Evolutionary conservation across 345 rosid species (phyloP).

Genomic region (Arabidopsis suecica): DNA sequence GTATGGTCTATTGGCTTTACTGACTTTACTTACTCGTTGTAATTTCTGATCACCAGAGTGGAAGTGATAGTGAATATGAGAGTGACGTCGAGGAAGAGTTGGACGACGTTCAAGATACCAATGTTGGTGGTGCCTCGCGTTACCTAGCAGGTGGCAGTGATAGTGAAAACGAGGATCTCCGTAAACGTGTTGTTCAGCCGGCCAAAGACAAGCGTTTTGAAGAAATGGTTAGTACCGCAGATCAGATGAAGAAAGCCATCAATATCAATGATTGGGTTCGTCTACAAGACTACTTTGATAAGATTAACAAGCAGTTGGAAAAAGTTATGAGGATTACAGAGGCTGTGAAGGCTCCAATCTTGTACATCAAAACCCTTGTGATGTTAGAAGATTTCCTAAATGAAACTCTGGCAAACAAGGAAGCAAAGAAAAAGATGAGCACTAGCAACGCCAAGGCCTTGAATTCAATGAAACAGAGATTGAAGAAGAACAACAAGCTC

Average conservation of each 20-base stretch:
- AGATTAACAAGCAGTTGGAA: slow-evolving; percentile 92
- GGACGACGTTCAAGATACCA: slow-evolving; percentile 48
- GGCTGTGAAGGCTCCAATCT: slow-evolving; percentile 64
- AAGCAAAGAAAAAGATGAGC: slow-evolving; percentile 95
- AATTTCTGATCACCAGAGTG: slow-evolving; percentile 48
- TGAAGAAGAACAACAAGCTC: slow-evolving; percentile 82
- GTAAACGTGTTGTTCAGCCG: slow-evolving; percentile 76
- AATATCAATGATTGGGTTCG: slow-evolving; percentile 96
- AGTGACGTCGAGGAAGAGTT: slow-evolving; percentile 56
- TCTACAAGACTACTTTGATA: slow-evolving; percentile 84
- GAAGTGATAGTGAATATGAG: slow-evolving; percentile 72
- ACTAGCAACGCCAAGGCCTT: slow-evolving; percentile 93
- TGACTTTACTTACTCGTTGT: slow-evolving; percentile 5
- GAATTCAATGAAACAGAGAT: slow-evolving; percentile 91
- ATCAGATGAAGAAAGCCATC: slow-evolving; percentile 89
- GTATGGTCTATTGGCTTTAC: slow-evolving; percentile 3
- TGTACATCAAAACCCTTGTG: slow-evolving; percentile 78
- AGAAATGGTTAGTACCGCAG: slow-evolving; percentile 76
- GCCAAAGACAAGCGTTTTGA: slow-evolving; percentile 89
- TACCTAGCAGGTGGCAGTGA: slow-evolving; percentile 71
- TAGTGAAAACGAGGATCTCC: slow-evolving; percentile 66
- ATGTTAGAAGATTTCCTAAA: slow-evolving; percentile 86
- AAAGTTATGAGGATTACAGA: slow-evolving; percentile 82
- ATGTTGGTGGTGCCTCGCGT: slow-evolving; percentile 46
- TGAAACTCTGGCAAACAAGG: slow-evolving; percentile 84